A percentile compares a stretch with the other conserved stretches of the same genome.
Evolutionary conservation across 1,284 basidiomycete genomes (phyloP).

Genomic region (Trichosporon sp.): DNA sequence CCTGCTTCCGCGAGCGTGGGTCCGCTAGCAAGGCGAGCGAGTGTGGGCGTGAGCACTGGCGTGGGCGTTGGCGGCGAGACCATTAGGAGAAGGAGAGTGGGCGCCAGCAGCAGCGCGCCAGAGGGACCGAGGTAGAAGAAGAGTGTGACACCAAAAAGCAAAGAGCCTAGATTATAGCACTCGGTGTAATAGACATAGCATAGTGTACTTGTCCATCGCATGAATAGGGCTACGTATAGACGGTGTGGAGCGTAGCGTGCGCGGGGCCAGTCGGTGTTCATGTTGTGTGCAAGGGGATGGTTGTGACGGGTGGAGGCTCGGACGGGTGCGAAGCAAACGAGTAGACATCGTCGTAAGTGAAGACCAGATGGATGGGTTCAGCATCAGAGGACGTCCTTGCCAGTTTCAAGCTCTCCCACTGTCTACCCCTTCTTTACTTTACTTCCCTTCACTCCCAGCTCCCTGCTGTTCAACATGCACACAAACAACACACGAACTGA

Average conservation of each 20-base stretch:
- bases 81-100: too few species aligned
- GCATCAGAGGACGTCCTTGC: neutral
- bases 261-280: too few species aligned
- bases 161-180: neutral
- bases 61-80: too few species aligned
- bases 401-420: neutral
- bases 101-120: too few species aligned
- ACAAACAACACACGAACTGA: too few species aligned
- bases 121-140: too few species aligned
- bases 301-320: too few species aligned
- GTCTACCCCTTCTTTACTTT: too few species aligned
- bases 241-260: neutral
- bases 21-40: neutral
- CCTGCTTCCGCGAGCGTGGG: too few species aligned
- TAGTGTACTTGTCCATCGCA: conserved; percentile 16
- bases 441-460: too few species aligned
- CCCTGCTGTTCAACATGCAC: too few species aligned
- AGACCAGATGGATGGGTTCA: neutral
- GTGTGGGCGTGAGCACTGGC: neutral
- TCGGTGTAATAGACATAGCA: conserved; percentile 19
- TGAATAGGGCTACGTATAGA: conserved; percentile 11
- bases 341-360: neutral
- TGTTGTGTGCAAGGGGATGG: too few species aligned
- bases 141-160: neutral
- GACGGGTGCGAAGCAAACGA: neutral